Evolutionary conservation across 345 rosid species (phyloP).

Genomic region (Aurinia saxatilis): DNA sequence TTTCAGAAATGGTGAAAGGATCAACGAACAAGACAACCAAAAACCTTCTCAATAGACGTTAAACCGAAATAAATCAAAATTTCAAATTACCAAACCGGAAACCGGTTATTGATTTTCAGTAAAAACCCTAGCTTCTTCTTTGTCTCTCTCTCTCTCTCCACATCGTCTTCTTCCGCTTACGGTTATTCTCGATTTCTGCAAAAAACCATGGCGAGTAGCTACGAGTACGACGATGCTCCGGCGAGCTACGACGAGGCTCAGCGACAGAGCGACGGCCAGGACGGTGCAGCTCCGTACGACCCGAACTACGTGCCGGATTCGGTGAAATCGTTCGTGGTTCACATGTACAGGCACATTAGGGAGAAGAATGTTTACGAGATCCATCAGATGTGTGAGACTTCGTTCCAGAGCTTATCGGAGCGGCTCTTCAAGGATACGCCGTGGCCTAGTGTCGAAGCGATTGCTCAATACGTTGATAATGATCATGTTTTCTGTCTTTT

Average conservation of each 20-base stretch:
- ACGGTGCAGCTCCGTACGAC: slow-evolving; percentile 55
- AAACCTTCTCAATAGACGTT: not conserved
- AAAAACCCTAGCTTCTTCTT: slow-evolving; percentile 44
- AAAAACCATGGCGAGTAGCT: slow-evolving; percentile 54
- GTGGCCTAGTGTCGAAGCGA: slow-evolving; percentile 94
- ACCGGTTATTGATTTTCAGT: not conserved
- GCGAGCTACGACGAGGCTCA: slow-evolving; percentile 33
- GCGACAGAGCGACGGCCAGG: slow-evolving; percentile 30
- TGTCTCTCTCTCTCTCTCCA: too few species aligned
- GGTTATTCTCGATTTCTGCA: not conserved
- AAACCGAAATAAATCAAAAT: too few species aligned
- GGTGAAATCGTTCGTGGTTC: slow-evolving; percentile 83
- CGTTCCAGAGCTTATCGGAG: slow-evolving; percentile 84
- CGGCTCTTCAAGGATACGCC: slow-evolving; percentile 91
- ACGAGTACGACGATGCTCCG: slow-evolving; percentile 50
- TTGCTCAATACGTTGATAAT: slow-evolving; percentile 75
- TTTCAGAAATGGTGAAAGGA: not conserved
- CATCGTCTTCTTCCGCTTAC: not conserved
- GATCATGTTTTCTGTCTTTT: slow-evolving; percentile 93
- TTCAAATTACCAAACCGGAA: not conserved
- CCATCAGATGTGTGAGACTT: slow-evolving; percentile 97
- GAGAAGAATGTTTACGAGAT: slow-evolving; percentile 99
- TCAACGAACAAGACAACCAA: not conserved
- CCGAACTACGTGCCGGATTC: slow-evolving; percentile 92
- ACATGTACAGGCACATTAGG: slow-evolving; percentile 92